phyloP scores from a whole-genome alignment of 257 asterid species.

The Eucommia ulmoides region DNA sequence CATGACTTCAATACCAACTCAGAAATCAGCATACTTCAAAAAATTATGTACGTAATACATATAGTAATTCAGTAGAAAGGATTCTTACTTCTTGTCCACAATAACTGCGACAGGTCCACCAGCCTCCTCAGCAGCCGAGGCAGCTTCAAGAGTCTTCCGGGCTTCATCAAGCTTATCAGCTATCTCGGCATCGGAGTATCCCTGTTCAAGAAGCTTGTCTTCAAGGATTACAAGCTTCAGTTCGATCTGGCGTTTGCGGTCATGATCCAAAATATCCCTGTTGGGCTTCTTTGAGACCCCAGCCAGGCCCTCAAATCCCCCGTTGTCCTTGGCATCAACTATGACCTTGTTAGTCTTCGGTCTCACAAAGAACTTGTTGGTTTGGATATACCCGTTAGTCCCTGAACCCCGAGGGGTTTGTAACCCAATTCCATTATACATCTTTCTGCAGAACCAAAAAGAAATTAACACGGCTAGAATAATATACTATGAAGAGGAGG shows the following conservation, averaged over 20 bases:
- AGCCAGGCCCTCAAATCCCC: slow-evolving; percentile 61
- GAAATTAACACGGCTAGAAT: too few relatives aligned
- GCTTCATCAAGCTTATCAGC: slow-evolving; percentile 60
- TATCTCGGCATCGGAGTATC: slow-evolving; percentile 61
- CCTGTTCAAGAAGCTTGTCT: slow-evolving; percentile 65
- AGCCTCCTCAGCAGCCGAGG: slow-evolving; percentile 34
- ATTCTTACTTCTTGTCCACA: slow-evolving; percentile 28
- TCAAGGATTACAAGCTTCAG: slow-evolving; percentile 68
- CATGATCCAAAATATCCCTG: slow-evolving; percentile 77
- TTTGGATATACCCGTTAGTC: slow-evolving; percentile 75
- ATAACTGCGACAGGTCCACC: slow-evolving; percentile 19
- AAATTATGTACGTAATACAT: too few relatives aligned
- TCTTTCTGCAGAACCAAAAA: slow-evolving; percentile 11
- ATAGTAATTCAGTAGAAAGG: too few relatives aligned
- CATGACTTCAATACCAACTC: too few relatives aligned
- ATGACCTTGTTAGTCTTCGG: slow-evolving; percentile 40
- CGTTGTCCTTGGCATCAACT: slow-evolving; percentile 34
- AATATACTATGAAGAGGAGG: too few relatives aligned
- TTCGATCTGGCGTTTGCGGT: slow-evolving; percentile 84
- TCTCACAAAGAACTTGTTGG: slow-evolving; percentile 61
- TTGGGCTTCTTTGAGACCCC: slow-evolving; percentile 51
- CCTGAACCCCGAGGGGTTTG: slow-evolving; percentile 93
- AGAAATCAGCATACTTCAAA: too few relatives aligned
- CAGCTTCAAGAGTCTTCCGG: slow-evolving; percentile 40
- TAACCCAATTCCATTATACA: slow-evolving; percentile 91